Base-by-base conservation (phyloP, 768 basidiomycete genomes). In the Hirschioporus abietinus region DNA sequence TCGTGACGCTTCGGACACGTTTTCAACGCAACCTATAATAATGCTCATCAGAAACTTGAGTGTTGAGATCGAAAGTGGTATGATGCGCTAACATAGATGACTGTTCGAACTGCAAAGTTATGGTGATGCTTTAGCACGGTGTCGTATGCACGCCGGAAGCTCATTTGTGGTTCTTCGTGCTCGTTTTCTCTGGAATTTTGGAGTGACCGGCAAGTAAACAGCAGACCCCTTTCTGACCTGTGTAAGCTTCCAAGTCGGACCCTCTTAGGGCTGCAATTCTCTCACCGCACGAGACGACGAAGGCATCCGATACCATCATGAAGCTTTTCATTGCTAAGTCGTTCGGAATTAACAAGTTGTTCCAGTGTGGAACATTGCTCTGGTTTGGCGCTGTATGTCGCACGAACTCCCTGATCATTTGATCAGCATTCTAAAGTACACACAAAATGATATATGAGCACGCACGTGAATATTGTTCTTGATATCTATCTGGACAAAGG, bases 131-230 rank as follows among this genome's bases (percentile, higher is more conserved):
- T 78, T 63, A 92, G 80, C 20, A 90, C 85, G 64, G 81, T 80
- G 68, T 92, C 89, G 73, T 90, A 92, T 2, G 91, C 83, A 58
- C 84, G 79, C 74, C 82, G 84, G 79, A 92, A 92, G 75, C 90
- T 91, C 66, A 83, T 79, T 70, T 87, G 83, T 60, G 91, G 77
- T 68, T 89, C 87, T 1, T 81, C 72, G 26, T 71, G 71, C 20
- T 75, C 76, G 70, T 91, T 86, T 6, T 74, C 74, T 69, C 88
- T 89, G 80, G 87, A 84, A 71, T 86, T 81, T 74, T 87, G 84
- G 52, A 92, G 80, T 17, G 90, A 90, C 68, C 81, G 81, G 74
- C 86, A 89, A 1, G 88, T 86, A 71, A 92, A 88, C 60, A 83
- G 78, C 62, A 91, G 81, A 18, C 90, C 90, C 57, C 90, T 91